Base-by-base conservation (phyloP, 192 early-diverging fungal genomes). In the Lobulomyces angularis region DNA sequence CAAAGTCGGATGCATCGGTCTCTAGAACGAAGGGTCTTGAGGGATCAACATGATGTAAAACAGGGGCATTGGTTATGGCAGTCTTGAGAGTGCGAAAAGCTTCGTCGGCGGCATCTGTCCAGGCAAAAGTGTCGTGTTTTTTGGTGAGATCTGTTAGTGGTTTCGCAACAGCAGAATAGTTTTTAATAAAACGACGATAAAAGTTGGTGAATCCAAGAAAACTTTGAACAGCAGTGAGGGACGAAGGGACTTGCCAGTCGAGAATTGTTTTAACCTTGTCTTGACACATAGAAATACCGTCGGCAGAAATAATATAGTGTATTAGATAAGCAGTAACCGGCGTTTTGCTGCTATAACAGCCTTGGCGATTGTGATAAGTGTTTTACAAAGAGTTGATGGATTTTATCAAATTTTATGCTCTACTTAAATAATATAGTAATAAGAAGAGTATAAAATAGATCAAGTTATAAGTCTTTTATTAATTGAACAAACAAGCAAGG, bases 1-100 rank as follows among this genome's bases (percentile, higher is more conserved):
- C 66, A 19, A 42, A 43, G 3, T 63, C 53, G 0, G 60, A 69
- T 1, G 56, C 64, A 19, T 73, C 64, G 0, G 58, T 37, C 19
- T 60, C 48, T 0, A 73, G 21, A 1, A 40, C n/a, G 27, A 43
- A 58, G 0, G 48, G 44, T 14, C 55, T 53, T 1, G 24, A 7
- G 11, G 49, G 46, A 26, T 71, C 59, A 8, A 42, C 44, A 19
- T 38, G 37, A 0, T 6, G 19, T 0, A 71, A 40, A 19, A 68
- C 48, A 17, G 65, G 65, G 8, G 42, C 48, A 2, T 56, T 24
- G 12, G 25, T 46, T 0, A 70, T 35, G 7, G 26, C 18, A 2
- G 8, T 1, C 16, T 69, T 56, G 14, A 70, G 44, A 21, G 18
- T 9, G 1, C 45, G 6, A 40, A 72, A 65, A 0, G 59, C 43